These are phyloP conservation scores for Corniculantispora saksenae DNA, from an alignment of 2,329 filamentous ascomycete species.

Conservation along the genomic window DNA sequence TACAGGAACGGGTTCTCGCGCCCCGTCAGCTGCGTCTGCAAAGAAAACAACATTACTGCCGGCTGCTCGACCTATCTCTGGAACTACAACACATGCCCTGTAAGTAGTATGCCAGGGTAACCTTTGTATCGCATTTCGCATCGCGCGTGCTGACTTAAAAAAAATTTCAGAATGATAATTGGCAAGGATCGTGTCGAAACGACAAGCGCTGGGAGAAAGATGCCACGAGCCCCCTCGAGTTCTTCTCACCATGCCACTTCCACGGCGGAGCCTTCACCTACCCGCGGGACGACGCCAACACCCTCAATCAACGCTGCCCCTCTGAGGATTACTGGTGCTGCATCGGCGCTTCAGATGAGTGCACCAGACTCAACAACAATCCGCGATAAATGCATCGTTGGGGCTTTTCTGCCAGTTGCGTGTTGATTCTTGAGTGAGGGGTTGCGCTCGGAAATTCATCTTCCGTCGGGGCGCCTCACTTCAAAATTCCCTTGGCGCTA, in stretches of 20 bases:
- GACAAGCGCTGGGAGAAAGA: not conserved
- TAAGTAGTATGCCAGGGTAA: not conserved
- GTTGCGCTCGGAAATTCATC: too few relatives aligned
- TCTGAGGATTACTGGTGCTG: constrained; percentile 10
- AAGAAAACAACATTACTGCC: not conserved
- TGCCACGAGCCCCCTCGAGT: constrained; percentile 1
- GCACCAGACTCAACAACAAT: not conserved
- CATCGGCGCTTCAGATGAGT: not conserved
- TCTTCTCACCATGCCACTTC: constrained; percentile 6
- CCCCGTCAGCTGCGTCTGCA: constrained; percentile 4
- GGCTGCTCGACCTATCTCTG: not conserved
- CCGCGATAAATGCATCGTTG: too few relatives aligned
- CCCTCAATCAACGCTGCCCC: constrained; percentile 6
- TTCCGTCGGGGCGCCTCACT: too few relatives aligned
- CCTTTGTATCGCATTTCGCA: not conserved
- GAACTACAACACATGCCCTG: not conserved
- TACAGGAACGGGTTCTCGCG: constrained; percentile 2
- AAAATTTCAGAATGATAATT: not conserved
- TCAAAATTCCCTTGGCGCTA: too few relatives aligned
- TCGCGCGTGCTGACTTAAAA: not conserved
- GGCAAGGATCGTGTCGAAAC: constrained; percentile 1
- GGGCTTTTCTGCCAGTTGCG: too few relatives aligned
- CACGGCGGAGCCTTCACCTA: constrained; percentile 7
- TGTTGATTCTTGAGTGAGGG: too few relatives aligned
- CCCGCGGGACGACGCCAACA: constrained; percentile 1